Conservation (phyloP, 305 asterid species). For the Ilex paraguariensis region DNA sequence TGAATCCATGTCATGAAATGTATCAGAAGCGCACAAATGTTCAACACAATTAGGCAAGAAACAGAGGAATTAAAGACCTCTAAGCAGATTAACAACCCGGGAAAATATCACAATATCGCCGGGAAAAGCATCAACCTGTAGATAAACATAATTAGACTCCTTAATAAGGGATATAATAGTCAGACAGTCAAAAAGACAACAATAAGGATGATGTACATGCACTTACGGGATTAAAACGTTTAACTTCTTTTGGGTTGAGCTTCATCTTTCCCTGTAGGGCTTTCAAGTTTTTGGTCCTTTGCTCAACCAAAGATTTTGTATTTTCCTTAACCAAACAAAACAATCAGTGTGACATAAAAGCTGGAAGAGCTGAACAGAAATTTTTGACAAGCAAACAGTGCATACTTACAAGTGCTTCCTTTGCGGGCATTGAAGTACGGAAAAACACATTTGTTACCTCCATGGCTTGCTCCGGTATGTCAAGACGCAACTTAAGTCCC, state of each 20-base stretch:
- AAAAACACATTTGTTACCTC: constrained; percentile 80
- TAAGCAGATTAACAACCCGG: constrained; percentile 90
- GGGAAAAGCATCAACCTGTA: constrained; percentile 99
- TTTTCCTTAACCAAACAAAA: constrained; percentile 54
- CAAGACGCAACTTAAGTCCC: constrained; percentile 96
- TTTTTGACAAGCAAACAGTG: constrained; percentile 12
- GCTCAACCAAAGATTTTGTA: constrained; percentile 70
- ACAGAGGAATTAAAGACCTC: constrained; percentile 50
- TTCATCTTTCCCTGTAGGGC: constrained; percentile 84
- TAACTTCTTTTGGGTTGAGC: constrained; percentile 76
- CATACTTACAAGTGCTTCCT: constrained; percentile 75
- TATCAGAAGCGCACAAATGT: constrained; percentile 13
- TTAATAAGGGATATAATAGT: not conserved
- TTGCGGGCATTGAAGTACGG: constrained; percentile 84
- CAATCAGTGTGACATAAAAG: constrained; percentile 21
- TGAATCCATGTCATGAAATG: constrained; percentile 33
- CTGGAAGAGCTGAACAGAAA: constrained; percentile 3
- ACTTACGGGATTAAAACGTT: constrained; percentile 96
- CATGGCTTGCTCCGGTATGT: constrained; percentile 96
- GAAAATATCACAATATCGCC: constrained; percentile 95
- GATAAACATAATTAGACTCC: constrained; percentile 12
- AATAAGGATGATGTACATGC: constrained; percentile 13
- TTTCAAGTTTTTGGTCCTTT: constrained; percentile 75
- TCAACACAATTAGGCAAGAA: constrained; percentile 11
- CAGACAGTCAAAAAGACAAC: not conserved